These are phyloP conservation scores for Lactarius indigo DNA, from an alignment of 768 basidiomycete genomes.

Conservation along the genomic window DNA sequence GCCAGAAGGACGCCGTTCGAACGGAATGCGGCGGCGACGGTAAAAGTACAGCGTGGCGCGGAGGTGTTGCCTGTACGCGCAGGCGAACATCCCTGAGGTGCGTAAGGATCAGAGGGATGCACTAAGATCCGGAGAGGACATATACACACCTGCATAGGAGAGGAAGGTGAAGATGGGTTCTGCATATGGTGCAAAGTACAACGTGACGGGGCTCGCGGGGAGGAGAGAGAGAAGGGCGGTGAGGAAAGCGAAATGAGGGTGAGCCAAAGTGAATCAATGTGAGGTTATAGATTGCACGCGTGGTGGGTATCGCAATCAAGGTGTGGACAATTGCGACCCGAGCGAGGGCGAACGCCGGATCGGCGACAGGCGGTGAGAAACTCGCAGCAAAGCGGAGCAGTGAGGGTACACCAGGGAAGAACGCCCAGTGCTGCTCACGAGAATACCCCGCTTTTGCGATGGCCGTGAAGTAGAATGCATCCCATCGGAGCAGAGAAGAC, in stretches of 20 bases:
- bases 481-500: constrained; percentile 70
- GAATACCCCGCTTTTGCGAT: constrained; percentile 56
- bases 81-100: constrained; percentile 55
- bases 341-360: background rate
- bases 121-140: constrained; percentile 4
- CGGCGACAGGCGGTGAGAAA: background rate
- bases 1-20: constrained; percentile 74
- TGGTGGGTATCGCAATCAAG: constrained; percentile 39
- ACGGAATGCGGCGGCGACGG: constrained; percentile 61
- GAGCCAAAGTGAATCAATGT: constrained; percentile 55
- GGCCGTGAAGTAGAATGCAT: constrained; percentile 73
- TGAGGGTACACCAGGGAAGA: constrained; percentile 65
- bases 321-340: constrained; percentile 36
- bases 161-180: constrained; percentile 86
- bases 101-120: background rate
- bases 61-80: constrained; percentile 47
- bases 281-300: constrained; percentile 52
- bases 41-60: constrained; percentile 57
- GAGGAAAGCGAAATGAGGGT: constrained; percentile 55
- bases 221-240: constrained; percentile 68
- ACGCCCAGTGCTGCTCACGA: constrained; percentile 87
- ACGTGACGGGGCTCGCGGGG: constrained; percentile 73
- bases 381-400: constrained; percentile 40
- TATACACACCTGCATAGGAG: constrained; percentile 62
- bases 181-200: constrained; percentile 68